Percentiles rank a stretch among this genome's conserved stretches.
These are phyloP conservation scores for Trametes elegans DNA, from an alignment of 768 basidiomycete genomes.

Conservation along the genomic window DNA sequence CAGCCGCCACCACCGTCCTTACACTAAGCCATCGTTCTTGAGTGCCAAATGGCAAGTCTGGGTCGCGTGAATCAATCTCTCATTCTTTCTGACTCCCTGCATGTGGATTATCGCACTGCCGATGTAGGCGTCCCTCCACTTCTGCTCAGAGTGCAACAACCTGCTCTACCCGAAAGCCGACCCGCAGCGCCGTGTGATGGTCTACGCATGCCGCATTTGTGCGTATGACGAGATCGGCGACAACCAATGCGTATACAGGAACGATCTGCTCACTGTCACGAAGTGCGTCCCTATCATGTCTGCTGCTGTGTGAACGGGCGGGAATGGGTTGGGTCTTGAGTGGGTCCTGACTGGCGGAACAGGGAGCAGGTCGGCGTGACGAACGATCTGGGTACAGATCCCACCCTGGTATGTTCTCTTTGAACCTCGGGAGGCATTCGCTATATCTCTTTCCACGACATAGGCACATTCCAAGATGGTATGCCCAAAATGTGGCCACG, in stretches of 20 bases:
- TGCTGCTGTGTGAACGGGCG: neutral
- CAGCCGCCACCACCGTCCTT: no score
- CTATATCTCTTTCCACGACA: slow-evolving; percentile 6
- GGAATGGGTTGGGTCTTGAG: no score
- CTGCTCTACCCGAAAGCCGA: slow-evolving; percentile 93
- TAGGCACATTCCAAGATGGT: slow-evolving; percentile 82
- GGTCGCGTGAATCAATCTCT: no score
- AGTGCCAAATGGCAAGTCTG: no score
- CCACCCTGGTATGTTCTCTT: slow-evolving; percentile 65
- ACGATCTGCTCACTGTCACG: slow-evolving; percentile 90
- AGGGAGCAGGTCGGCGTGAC: slow-evolving; percentile 96
- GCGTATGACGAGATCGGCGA: slow-evolving; percentile 79
- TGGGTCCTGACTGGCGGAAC: slow-evolving; percentile 1
- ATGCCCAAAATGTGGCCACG: slow-evolving; percentile 79
- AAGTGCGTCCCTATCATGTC: slow-evolving; percentile 51
- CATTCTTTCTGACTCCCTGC: no score
- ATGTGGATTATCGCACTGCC: no score
- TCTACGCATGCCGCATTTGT: slow-evolving; percentile 92
- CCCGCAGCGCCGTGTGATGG: slow-evolving; percentile 77
- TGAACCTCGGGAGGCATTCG: neutral
- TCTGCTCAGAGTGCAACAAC: slow-evolving; percentile 95
- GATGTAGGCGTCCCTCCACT: slow-evolving; percentile 88
- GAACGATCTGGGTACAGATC: slow-evolving; percentile 81
- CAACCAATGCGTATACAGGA: slow-evolving; percentile 89
- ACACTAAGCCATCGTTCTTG: no score